These are phyloP conservation scores for Penicillium silybi DNA, from an alignment of 495 filamentous ascomycete species.

Conservation along the genomic window DNA sequence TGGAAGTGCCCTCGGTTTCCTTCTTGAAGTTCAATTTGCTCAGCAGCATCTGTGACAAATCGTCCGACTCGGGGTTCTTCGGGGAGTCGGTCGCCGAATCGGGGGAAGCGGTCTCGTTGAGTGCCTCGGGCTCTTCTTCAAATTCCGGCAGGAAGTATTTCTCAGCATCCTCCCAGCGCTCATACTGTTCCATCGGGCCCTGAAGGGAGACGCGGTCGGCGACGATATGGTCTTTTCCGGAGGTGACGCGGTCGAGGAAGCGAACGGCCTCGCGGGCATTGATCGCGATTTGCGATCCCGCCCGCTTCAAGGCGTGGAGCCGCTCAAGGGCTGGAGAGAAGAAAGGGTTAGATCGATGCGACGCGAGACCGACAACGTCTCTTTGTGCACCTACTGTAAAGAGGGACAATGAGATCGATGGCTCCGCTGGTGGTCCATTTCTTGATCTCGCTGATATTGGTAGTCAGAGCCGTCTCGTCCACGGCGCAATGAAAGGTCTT, in stretches of 20 bases:
- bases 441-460: constrained; percentile 66
- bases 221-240: constrained; percentile 47
- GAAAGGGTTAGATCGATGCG: constrained; percentile 2
- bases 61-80: constrained; percentile 23
- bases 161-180: constrained; percentile 60
- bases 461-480: constrained; percentile 67
- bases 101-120: constrained; percentile 15
- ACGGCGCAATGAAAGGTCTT: constrained; percentile 72
- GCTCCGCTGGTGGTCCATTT: constrained; percentile 62
- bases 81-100: constrained; percentile 15
- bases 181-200: constrained; percentile 55
- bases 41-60: constrained; percentile 49
- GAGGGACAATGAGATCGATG: constrained; percentile 63
- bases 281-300: constrained; percentile 50
- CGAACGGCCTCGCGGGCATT: constrained; percentile 62
- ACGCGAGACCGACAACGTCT: neutral
- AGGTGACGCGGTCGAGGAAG: constrained; percentile 63
- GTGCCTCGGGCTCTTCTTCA: constrained; percentile 40
- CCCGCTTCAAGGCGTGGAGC: constrained; percentile 55
- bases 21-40: constrained; percentile 52
- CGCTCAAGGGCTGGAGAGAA: constrained; percentile 50
- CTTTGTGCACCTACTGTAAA: constrained; percentile 51
- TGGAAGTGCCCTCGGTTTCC: constrained; percentile 42
- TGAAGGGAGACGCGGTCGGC: constrained; percentile 49
- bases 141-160: constrained; percentile 54